Evolutionary conservation across 768 basidiomycete species (phyloP).

Genomic region (Termitomyces sp.): DNA sequence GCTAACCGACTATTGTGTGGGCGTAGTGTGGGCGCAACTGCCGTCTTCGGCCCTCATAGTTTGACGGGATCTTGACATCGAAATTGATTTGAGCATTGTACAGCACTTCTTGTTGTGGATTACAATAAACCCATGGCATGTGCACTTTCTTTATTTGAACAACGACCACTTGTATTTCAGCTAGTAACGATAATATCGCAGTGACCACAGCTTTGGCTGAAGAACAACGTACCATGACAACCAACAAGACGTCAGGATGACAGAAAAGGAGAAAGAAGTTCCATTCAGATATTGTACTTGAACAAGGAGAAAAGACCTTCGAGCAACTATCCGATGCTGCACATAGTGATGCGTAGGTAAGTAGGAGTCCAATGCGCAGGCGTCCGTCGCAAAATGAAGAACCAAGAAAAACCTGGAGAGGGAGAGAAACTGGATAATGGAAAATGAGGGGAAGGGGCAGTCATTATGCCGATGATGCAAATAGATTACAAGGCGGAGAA

Average conservation of each 20-base stretch:
- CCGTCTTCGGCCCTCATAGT: slow-evolving; percentile 1
- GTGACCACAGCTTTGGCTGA: not conserved
- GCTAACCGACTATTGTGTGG: slow-evolving; percentile 8
- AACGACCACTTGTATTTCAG: not conserved
- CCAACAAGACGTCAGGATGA: not conserved
- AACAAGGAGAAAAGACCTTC: not conserved
- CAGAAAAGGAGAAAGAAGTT: not conserved
- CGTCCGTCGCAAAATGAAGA: not conserved
- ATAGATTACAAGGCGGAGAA: not conserved
- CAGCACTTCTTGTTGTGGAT: not conserved
- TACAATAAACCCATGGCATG: slow-evolving; percentile 2
- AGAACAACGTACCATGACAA: not conserved
- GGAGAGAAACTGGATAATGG: not conserved
- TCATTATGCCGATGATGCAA: not conserved
- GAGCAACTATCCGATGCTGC: not conserved
- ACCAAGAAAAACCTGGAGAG: not conserved
- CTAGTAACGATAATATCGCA: not conserved
- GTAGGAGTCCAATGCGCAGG: not conserved
- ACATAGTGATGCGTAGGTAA: not conserved
- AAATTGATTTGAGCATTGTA: not conserved
- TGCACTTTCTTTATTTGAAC: not conserved
- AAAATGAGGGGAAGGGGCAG: not conserved
- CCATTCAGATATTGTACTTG: slow-evolving; percentile 1
- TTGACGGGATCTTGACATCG: not conserved
- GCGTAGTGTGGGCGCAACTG: slow-evolving; percentile 4